Evolutionary conservation across 371 early-diverging fungal species (phyloP).

Genomic region (Quaeritorhiza haematococci): DNA sequence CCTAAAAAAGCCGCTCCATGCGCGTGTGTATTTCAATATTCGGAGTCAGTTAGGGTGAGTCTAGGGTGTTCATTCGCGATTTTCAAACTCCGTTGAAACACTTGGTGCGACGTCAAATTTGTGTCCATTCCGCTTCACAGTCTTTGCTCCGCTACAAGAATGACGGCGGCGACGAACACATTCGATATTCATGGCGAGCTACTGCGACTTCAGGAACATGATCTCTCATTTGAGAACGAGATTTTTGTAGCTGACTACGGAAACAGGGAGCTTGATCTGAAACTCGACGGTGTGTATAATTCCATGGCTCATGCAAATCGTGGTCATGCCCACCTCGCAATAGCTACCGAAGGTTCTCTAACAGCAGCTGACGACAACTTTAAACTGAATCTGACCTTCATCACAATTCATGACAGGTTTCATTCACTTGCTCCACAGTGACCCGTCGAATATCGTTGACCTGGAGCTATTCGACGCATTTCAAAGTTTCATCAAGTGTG

Average conservation of each 20-base stretch:
- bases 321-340: neutral
- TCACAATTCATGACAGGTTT: slow-evolving; percentile 8
- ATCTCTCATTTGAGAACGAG: slow-evolving; percentile 51
- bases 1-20: too few species aligned
- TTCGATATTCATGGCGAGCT: slow-evolving; percentile 73
- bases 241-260: slow-evolving; percentile 35
- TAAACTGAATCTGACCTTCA: neutral
- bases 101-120: too few species aligned
- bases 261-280: slow-evolving; percentile 46
- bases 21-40: too few species aligned
- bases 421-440: slow-evolving; percentile 27
- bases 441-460: neutral
- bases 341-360: too few species aligned
- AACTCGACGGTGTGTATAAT: slow-evolving; percentile 37
- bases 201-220: slow-evolving; percentile 60
- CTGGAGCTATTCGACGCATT: slow-evolving; percentile 22
- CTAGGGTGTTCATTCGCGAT: too few species aligned
- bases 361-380: too few species aligned
- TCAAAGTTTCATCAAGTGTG: slow-evolving; percentile 15
- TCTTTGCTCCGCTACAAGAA: neutral
- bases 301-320: neutral
- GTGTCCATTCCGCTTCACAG: too few species aligned
- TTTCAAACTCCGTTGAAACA: too few species aligned
- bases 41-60: too few species aligned
- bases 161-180: neutral